Percentiles rank a stretch among this genome's conserved stretches.
Evolutionary conservation across 169 alveolate genomes (phyloP).

Genomic region (Plasmodium inui): DNA sequence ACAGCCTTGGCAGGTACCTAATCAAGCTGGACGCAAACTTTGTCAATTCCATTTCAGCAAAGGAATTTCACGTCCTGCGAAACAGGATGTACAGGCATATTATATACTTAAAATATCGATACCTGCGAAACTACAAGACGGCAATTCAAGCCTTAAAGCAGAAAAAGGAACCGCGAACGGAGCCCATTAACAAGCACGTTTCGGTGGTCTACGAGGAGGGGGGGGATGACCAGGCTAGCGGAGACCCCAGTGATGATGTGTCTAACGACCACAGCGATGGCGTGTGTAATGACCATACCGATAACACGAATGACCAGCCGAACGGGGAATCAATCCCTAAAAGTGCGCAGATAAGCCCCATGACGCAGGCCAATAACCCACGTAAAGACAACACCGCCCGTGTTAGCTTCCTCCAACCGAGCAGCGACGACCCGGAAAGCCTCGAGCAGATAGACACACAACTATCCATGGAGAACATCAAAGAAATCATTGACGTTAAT

Average conservation of each 20-base stretch:
- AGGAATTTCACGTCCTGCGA: slow-evolving; percentile 41
- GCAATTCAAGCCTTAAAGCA: slow-evolving; percentile 39
- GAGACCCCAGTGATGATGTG: not conserved
- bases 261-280: not conserved
- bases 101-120: slow-evolving; percentile 43
- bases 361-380: not conserved
- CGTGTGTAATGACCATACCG: not conserved
- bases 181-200: slow-evolving; percentile 59
- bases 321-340: not conserved
- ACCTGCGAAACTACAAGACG: slow-evolving; percentile 26
- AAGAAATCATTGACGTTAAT: slow-evolving; percentile 51
- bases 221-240: not conserved
- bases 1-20: slow-evolving; percentile 56
- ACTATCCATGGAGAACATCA: slow-evolving; percentile 17
- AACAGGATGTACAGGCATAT: slow-evolving; percentile 34
- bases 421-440: not conserved
- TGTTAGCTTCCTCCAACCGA: not conserved
- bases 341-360: not conserved
- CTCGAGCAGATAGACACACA: not conserved
- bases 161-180: slow-evolving; percentile 13
- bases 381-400: not conserved
- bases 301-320: not conserved
- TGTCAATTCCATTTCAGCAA: slow-evolving; percentile 30
- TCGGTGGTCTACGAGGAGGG: slow-evolving; percentile 56
- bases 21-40: slow-evolving; percentile 1